A percentile compares a stretch with the other conserved stretches of the same genome.
phyloP scores from a whole-genome alignment of 2,329 filamentous ascomycete genomes.

The Paecilomyces variotii region DNA sequence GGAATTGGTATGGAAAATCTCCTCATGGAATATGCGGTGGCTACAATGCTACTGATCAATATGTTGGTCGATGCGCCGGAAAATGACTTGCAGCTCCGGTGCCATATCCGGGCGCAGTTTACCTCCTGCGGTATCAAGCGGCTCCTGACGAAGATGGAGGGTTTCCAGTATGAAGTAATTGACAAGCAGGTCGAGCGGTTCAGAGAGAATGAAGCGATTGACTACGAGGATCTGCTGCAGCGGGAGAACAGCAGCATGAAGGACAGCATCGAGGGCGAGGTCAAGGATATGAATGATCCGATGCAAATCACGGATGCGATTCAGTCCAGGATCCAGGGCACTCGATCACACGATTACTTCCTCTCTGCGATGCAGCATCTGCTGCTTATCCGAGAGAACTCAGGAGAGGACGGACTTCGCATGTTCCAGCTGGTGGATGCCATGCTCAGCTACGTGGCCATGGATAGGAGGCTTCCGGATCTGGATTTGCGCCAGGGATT shows the following conservation, averaged over 20 bases:
- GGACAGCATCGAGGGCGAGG: slow-evolving; percentile 75
- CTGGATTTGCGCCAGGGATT: slow-evolving; percentile 97
- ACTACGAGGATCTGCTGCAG: slow-evolving; percentile 96
- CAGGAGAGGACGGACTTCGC: slow-evolving; percentile 80
- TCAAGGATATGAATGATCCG: slow-evolving; percentile 88
- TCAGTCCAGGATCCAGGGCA: slow-evolving; percentile 72
- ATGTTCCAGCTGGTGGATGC: slow-evolving; percentile 98
- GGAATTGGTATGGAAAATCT: slow-evolving; percentile 98
- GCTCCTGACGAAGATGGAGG: slow-evolving; percentile 92
- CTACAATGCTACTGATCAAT: slow-evolving; percentile 90
- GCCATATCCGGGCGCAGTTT: slow-evolving; percentile 93
- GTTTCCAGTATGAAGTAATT: slow-evolving; percentile 94
- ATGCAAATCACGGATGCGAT: slow-evolving; percentile 92
- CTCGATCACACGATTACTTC: slow-evolving; percentile 88
- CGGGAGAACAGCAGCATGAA: slow-evolving; percentile 84
- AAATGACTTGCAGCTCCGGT: slow-evolving; percentile 78
- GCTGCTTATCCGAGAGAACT: slow-evolving; percentile 82
- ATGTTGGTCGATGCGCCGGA: slow-evolving; percentile 91
- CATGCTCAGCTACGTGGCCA: slow-evolving; percentile 98
- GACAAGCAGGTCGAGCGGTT: slow-evolving; percentile 97
- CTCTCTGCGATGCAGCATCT: slow-evolving; percentile 91
- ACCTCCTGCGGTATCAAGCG: slow-evolving; percentile 92
- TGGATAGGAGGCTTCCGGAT: slow-evolving; percentile 90
- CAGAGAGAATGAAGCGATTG: slow-evolving; percentile 88
- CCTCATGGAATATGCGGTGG: slow-evolving; percentile 97